phyloP scores from a whole-genome alignment of 495 filamentous ascomycete species.

The Penicillium canescens region DNA sequence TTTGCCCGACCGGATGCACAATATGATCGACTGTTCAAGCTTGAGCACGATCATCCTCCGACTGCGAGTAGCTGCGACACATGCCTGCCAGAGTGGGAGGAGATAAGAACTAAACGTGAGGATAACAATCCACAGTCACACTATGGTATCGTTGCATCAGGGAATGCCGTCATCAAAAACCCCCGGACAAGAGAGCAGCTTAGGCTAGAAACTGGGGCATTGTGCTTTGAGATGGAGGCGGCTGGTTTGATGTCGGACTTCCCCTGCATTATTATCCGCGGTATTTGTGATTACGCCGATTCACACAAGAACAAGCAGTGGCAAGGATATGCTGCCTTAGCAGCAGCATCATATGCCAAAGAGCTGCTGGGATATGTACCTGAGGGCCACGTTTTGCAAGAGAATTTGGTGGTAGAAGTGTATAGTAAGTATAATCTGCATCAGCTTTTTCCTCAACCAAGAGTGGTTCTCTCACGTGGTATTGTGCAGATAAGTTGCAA shows the following conservation, averaged over 20 bases:
- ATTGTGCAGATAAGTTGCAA: too few relatives aligned
- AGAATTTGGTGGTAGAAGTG: too few relatives aligned
- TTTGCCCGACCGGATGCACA: too few relatives aligned
- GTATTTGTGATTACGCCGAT: slow-evolving; percentile 37
- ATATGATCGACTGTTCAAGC: too few relatives aligned
- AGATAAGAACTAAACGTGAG: neutral
- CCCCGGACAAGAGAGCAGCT: neutral
- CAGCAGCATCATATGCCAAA: slow-evolving; percentile 30
- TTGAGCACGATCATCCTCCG: too few relatives aligned
- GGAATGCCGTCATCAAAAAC: neutral
- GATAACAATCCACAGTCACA: neutral
- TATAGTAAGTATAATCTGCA: too few relatives aligned
- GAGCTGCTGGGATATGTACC: too few relatives aligned
- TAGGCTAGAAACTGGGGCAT: neutral
- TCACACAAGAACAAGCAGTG: slow-evolving; percentile 36
- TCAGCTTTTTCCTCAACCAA: too few relatives aligned
- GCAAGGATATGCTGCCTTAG: slow-evolving; percentile 33
- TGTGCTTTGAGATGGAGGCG: slow-evolving; percentile 37
- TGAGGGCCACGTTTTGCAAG: too few relatives aligned
- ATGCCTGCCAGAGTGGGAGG: neutral
- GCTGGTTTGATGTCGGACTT: slow-evolving; percentile 22
- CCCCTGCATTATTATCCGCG: slow-evolving; percentile 33
- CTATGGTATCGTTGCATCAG: neutral
- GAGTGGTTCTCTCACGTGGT: too few relatives aligned
- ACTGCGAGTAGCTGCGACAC: neutral